Conservation (phyloP, 148 eudicot species). For the Hydrangea macrophylla region DNA sequence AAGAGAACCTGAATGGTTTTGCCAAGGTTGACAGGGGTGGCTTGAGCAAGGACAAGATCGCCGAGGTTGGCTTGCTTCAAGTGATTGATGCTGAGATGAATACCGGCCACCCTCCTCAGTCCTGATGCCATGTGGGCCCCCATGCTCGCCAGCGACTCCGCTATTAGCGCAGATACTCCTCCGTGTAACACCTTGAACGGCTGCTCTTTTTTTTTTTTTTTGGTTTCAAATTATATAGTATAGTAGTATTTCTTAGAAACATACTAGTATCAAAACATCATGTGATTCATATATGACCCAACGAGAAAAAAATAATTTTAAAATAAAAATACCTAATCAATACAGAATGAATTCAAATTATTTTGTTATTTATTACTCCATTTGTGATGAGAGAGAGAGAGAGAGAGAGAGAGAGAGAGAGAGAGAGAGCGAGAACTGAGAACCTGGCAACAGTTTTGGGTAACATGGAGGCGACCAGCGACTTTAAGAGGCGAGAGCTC, state of each 20-base stretch:
- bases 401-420: too few relatives aligned
- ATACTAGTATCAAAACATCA: too few relatives aligned
- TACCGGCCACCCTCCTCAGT: constrained; percentile 62
- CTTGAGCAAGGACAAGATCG: constrained; percentile 66
- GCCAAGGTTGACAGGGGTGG: constrained; percentile 56
- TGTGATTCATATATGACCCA: too few relatives aligned
- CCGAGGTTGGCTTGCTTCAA: constrained; percentile 62
- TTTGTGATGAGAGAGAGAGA: neutral
- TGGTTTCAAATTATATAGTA: too few relatives aligned
- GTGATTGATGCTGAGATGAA: constrained; percentile 71
- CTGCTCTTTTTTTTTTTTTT: too few relatives aligned
- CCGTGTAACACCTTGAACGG: constrained; percentile 82
- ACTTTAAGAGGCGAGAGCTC: constrained; percentile 17
- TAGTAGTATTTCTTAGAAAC: too few relatives aligned
- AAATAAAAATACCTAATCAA: too few relatives aligned
- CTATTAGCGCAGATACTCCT: constrained; percentile 72
- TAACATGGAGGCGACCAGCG: constrained; percentile 20
- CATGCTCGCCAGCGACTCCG: constrained; percentile 70
- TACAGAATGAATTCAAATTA: neutral
- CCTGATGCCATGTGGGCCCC: constrained; percentile 83
- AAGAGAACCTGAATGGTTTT: constrained; percentile 70
- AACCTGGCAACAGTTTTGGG: constrained; percentile 26
- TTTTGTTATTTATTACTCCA: neutral
- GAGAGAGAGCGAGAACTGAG: too few relatives aligned
- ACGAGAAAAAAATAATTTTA: too few relatives aligned